Evolutionary conservation across 1,284 basidiomycete species (phyloP), one percentile per base, ranked within the genome.

Genomic region (Ustilago bromivora): DNA sequence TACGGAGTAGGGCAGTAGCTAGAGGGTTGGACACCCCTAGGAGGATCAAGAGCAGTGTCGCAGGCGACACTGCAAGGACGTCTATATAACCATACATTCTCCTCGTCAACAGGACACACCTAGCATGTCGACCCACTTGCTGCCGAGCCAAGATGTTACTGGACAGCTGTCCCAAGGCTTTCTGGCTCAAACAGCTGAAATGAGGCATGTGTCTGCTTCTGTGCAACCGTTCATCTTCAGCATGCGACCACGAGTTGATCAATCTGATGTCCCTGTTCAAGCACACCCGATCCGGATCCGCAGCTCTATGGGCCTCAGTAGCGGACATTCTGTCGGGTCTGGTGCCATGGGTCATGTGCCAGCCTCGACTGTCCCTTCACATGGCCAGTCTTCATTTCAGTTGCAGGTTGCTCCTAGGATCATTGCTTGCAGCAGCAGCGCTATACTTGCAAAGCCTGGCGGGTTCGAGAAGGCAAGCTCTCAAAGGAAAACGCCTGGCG

Each of bases 71-170:
- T 23, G 23, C 23, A 23, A 23, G 23, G 23, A 23, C 23, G 2
- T 23, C 23, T 23, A 23, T 23, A 23, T 23, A 23, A 23, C 23
- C 23, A 23, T 23, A 23, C 23, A 23, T 23, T 23, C 23, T 23
- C 23, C 23, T 23, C 23, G 23, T 23, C 23, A 66, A 23, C 66
- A 66, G 7, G 57, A 57, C 49, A 70, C 72, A 17, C 72, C 66
- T 3, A 70, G 72, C 54, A 15, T 66, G 23, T 66, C 59, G 2
- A 63, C 59, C 2, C 62, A 70, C n/a, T 28, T 59, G 3, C 46
- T 75, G 28, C 71, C 71, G 1, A 52, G n/a, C 49, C 51, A 57
- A 59, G 60, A 66, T 41, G 17, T 75, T n/a, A 69, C 66, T 12
- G 46, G 54, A 17, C 61, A 57, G 10, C 12, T 66, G 13, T 9